These are phyloP conservation scores for Lolium multiflorum DNA, from an alignment of 176 grass and related monocot species.

Conservation along the genomic window DNA sequence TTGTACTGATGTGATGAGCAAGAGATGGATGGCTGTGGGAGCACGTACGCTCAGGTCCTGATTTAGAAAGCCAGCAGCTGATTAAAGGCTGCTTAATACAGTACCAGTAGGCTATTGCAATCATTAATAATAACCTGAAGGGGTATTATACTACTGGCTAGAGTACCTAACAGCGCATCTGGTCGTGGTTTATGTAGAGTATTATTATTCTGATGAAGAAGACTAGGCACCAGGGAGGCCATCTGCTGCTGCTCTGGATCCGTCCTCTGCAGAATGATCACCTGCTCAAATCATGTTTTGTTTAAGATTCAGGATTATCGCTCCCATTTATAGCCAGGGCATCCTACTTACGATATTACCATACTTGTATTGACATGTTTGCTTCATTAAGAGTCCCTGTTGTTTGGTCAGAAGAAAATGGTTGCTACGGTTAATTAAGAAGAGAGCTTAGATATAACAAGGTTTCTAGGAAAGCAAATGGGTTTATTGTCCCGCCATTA, in stretches of 20 bases:
- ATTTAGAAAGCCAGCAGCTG: neutral
- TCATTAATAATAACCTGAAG: constrained; percentile 32
- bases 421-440: too few relatives aligned
- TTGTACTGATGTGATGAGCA: too few relatives aligned
- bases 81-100: neutral
- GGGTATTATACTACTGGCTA: neutral
- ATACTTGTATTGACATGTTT: neutral
- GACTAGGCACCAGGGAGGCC: too few relatives aligned
- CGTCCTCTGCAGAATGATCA: neutral
- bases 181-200: neutral
- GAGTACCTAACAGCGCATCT: constrained; percentile 17
- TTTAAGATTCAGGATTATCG: neutral
- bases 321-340: neutral
- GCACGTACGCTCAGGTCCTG: neutral
- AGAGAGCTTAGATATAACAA: too few relatives aligned
- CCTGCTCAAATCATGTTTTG: neutral
- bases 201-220: neutral
- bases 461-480: too few relatives aligned
- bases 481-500: too few relatives aligned
- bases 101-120: neutral
- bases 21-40: too few relatives aligned
- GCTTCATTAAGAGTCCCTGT: neutral
- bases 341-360: neutral
- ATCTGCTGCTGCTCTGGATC: neutral
- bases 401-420: too few relatives aligned